Evolutionary conservation across 345 rosid species (phyloP).

Genomic region (Melastoma malabathricum): DNA sequence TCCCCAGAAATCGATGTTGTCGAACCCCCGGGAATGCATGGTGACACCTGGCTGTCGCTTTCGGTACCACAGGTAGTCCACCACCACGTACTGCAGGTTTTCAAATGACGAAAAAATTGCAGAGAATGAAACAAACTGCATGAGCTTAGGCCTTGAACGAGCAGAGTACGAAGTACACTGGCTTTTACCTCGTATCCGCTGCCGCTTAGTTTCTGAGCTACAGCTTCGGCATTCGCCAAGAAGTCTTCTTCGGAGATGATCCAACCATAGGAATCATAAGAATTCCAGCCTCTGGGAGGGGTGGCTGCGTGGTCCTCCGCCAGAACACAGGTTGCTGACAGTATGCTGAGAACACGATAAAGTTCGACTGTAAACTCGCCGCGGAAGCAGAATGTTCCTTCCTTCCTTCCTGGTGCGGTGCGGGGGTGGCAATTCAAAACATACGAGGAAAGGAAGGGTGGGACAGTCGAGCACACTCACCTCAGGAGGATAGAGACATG

Average conservation of each 20-base stretch:
- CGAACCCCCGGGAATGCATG: constrained; percentile 58
- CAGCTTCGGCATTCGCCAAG: constrained; percentile 43
- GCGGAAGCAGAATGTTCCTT: too few relatives aligned
- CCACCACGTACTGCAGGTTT: constrained; percentile 63
- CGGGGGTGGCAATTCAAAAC: too few relatives aligned
- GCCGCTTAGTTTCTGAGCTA: constrained; percentile 46
- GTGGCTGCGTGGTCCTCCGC: not conserved
- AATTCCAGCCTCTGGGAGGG: constrained; percentile 98
- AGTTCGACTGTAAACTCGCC: too few relatives aligned
- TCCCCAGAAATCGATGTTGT: constrained; percentile 92
- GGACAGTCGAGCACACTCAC: too few relatives aligned
- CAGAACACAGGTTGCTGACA: not conserved
- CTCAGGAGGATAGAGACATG: too few relatives aligned
- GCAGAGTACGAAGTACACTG: not conserved
- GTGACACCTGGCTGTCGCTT: constrained; percentile 57
- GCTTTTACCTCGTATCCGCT: constrained; percentile 57
- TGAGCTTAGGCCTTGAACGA: not conserved
- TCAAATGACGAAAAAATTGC: not conserved
- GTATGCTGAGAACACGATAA: too few relatives aligned
- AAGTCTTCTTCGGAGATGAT: constrained; percentile 74
- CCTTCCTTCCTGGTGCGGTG: too few relatives aligned
- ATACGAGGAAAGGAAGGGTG: too few relatives aligned
- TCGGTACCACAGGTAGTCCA: constrained; percentile 95
- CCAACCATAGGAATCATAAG: constrained; percentile 92
- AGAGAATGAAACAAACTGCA: not conserved